phyloP scores from a whole-genome alignment of 345 rosid genomes.

The Toxicodendron radicans region DNA sequence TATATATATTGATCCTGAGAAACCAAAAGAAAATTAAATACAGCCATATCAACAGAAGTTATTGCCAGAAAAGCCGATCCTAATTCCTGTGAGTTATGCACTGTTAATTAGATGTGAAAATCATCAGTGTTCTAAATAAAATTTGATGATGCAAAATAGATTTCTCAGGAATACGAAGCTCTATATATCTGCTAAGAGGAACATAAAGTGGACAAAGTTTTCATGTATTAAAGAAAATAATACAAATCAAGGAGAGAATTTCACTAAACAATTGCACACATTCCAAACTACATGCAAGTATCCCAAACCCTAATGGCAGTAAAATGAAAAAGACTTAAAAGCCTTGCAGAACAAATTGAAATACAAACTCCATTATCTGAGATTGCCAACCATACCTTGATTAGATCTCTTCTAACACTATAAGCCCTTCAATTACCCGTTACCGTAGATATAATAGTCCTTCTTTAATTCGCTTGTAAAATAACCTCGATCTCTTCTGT shows the following conservation, averaged over 20 bases:
- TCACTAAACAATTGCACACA: neutral
- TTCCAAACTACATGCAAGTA: constrained; percentile 3
- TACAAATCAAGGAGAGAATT: neutral
- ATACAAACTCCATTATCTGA: neutral
- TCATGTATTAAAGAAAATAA: neutral
- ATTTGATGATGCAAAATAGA: too few relatives aligned
- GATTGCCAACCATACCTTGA: neutral
- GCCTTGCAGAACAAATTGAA: neutral
- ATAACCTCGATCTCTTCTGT: neutral
- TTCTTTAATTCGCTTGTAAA: neutral
- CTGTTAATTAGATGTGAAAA: too few relatives aligned
- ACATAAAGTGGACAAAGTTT: neutral
- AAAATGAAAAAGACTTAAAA: neutral
- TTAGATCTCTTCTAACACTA: constrained; percentile 9
- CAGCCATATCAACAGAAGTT: too few relatives aligned
- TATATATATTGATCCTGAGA: neutral
- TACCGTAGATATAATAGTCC: neutral
- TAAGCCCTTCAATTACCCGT: neutral
- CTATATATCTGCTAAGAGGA: neutral
- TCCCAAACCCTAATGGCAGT: neutral
- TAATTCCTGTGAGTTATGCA: too few relatives aligned
- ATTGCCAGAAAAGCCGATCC: too few relatives aligned
- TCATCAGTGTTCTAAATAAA: too few relatives aligned
- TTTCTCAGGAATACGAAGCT: too few relatives aligned
- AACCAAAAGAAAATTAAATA: too few relatives aligned